A percentile compares a stretch with the other conserved stretches of the same genome.
These are phyloP conservation scores for Penicillium digitatum DNA, from an alignment of 2,329 filamentous ascomycete species.

Conservation along the genomic window DNA sequence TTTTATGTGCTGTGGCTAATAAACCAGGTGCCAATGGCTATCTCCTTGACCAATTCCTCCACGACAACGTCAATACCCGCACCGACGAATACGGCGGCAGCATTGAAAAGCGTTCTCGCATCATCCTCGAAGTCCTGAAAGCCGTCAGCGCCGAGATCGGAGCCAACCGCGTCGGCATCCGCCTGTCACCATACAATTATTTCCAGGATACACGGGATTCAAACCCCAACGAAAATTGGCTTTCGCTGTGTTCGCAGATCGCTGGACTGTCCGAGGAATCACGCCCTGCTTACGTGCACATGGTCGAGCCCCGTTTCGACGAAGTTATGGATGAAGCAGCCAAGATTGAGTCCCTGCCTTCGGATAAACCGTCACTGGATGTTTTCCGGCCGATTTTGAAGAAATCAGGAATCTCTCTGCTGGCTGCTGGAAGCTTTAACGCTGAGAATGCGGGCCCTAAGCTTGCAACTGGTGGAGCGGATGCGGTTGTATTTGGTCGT, in stretches of 20 bases:
- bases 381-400: slow-evolving; percentile 43
- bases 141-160: slow-evolving; percentile 46
- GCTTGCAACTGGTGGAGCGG: slow-evolving; percentile 17
- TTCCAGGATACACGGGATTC: slow-evolving; percentile 55
- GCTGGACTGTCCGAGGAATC: slow-evolving; percentile 32
- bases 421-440: slow-evolving; percentile 30
- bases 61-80: slow-evolving; percentile 53
- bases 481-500: slow-evolving; percentile 38
- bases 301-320: slow-evolving; percentile 49
- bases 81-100: slow-evolving; percentile 49
- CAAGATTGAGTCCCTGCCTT: slow-evolving; percentile 40
- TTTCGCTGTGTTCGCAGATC: slow-evolving; percentile 44
- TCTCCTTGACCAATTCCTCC: slow-evolving; percentile 63
- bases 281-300: slow-evolving; percentile 47
- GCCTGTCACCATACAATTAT: slow-evolving; percentile 57
- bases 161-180: slow-evolving; percentile 53
- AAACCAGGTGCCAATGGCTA: slow-evolving; percentile 60
- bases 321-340: slow-evolving; percentile 46
- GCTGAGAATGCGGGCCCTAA: slow-evolving; percentile 20
- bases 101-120: slow-evolving; percentile 49
- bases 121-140: slow-evolving; percentile 52
- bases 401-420: slow-evolving; percentile 39
- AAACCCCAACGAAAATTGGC: slow-evolving; percentile 46
- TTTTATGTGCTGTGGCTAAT: background rate
- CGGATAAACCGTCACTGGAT: slow-evolving; percentile 33